These are phyloP conservation scores for Phtheirospermum japonicum DNA, from an alignment of 257 asterid genomes.

Conservation along the genomic window DNA sequence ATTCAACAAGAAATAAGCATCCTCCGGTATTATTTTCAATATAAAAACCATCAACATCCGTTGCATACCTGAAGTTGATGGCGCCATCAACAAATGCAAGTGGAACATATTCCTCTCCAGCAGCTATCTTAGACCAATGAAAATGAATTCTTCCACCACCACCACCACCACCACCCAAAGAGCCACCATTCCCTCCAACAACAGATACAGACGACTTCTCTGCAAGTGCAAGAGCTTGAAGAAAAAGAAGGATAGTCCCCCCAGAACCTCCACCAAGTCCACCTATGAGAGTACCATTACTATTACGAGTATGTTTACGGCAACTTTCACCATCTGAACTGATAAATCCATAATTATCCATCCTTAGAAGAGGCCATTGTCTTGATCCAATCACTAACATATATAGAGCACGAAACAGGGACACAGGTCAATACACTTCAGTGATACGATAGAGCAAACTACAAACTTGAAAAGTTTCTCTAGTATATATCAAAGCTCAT, in stretches of 20 bases:
- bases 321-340: slow-evolving; percentile 82
- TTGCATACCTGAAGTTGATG: slow-evolving; percentile 57
- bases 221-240: slow-evolving; percentile 59
- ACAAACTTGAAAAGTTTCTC: background rate
- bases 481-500: slow-evolving; percentile 6
- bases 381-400: slow-evolving; percentile 76
- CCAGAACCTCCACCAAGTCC: slow-evolving; percentile 98
- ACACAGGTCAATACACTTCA: slow-evolving; percentile 25
- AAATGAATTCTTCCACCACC: slow-evolving; percentile 98
- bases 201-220: slow-evolving; percentile 73
- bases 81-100: slow-evolving; percentile 76
- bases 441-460: background rate
- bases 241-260: slow-evolving; percentile 85
- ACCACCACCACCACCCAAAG: slow-evolving; percentile 93
- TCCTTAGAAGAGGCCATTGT: slow-evolving; percentile 78
- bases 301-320: slow-evolving; percentile 43
- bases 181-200: slow-evolving; percentile 85
- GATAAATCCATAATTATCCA: slow-evolving; percentile 69
- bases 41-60: background rate
- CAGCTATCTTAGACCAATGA: slow-evolving; percentile 79
- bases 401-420: slow-evolving; percentile 26
- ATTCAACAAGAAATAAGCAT: background rate
- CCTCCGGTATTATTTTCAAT: background rate
- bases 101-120: slow-evolving; percentile 74
- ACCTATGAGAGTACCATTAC: slow-evolving; percentile 55